A percentile compares a stretch with the other conserved stretches of the same genome.
These are phyloP conservation scores for Oryza officinalis DNA, from an alignment of 176 grass and related monocot genomes.

Conservation along the genomic window DNA sequence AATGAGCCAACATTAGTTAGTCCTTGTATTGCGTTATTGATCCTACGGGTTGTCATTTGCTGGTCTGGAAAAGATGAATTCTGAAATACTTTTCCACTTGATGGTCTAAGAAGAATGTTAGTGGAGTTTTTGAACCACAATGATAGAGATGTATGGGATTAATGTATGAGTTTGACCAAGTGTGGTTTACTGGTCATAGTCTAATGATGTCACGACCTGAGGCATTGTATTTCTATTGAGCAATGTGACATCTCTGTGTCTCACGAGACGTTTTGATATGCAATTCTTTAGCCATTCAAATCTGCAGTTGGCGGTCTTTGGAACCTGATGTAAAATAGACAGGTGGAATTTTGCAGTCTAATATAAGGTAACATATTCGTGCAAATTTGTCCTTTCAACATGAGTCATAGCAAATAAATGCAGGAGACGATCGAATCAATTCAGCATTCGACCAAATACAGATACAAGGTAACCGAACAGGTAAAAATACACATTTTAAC, in stretches of 20 bases:
- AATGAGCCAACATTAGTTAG: slow-evolving; percentile 36
- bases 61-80: background rate
- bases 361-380: background rate
- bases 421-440: background rate
- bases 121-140: background rate
- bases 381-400: background rate
- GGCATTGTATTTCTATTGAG: too few species aligned
- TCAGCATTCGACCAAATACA: background rate
- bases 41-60: background rate
- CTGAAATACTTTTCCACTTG: slow-evolving; percentile 10
- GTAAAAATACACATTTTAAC: background rate
- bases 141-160: background rate
- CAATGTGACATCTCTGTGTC: background rate
- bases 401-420: background rate
- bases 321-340: background rate
- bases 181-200: background rate
- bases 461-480: background rate
- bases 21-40: background rate
- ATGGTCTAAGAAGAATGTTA: background rate
- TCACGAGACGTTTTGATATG: too few species aligned
- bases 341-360: background rate
- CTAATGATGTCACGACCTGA: too few species aligned
- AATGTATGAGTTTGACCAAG: background rate
- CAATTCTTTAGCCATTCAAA: background rate
- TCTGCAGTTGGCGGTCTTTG: background rate